These are phyloP conservation scores for Lagenidium giganteum DNA, from an alignment of 352 stramenopile species.

Conservation along the genomic window DNA sequence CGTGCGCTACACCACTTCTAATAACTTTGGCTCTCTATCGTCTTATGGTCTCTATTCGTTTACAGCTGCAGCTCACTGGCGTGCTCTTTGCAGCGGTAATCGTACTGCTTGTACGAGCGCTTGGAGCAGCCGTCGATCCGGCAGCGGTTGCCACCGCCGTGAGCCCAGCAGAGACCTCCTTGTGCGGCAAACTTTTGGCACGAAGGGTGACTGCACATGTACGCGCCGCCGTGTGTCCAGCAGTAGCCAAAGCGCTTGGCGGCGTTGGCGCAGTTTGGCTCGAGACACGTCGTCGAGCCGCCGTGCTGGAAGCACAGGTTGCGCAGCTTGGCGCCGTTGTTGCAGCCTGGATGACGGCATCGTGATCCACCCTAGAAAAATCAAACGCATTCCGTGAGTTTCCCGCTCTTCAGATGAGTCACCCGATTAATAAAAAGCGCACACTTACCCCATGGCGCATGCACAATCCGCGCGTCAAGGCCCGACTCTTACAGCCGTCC, in stretches of 20 bases:
- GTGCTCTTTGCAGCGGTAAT: slow-evolving; percentile 17
- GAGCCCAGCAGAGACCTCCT: slow-evolving; percentile 23
- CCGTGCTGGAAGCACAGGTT: slow-evolving; percentile 22
- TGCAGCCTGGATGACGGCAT: slow-evolving; percentile 14
- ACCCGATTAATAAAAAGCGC: background rate
- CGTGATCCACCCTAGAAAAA: slow-evolving; percentile 12
- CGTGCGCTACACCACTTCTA: no score
- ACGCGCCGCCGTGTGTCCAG: slow-evolving; percentile 19
- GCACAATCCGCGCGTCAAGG: slow-evolving; percentile 14
- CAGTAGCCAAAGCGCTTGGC: slow-evolving; percentile 24
- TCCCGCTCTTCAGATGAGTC: no score
- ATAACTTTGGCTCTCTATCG: slow-evolving; percentile 20
- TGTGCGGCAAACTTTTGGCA: slow-evolving; percentile 25
- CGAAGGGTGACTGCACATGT: slow-evolving; percentile 7
- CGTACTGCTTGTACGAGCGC: slow-evolving; percentile 17
- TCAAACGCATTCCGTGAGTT: no score
- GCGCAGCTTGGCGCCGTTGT: slow-evolving; percentile 14
- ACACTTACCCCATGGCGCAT: slow-evolving; percentile 15
- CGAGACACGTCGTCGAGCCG: slow-evolving; percentile 14
- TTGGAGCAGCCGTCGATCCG: slow-evolving; percentile 18
- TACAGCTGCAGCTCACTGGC: background rate
- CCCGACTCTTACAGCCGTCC: slow-evolving; percentile 11
- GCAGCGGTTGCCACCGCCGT: slow-evolving; percentile 25
- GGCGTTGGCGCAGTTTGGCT: slow-evolving; percentile 10
- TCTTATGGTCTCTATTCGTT: background rate